Evolutionary conservation across 345 rosid genomes (phyloP).

Genomic region (Anacardium occidentale): DNA sequence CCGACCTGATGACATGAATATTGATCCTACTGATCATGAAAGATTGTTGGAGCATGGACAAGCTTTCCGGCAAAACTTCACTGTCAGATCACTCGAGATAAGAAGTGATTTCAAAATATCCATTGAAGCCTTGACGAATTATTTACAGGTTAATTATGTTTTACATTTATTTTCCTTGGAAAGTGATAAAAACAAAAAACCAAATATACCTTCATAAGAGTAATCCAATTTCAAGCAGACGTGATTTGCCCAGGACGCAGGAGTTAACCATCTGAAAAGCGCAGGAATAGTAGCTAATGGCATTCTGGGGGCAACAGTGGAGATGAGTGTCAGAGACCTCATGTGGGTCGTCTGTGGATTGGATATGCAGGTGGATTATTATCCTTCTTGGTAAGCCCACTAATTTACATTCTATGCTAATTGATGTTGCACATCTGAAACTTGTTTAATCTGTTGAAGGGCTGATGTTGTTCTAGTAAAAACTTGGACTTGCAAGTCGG

Average conservation of each 20-base stretch:
- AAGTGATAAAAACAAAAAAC: too few relatives aligned
- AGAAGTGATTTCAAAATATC: conserved; percentile 8
- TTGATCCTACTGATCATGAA: too few relatives aligned
- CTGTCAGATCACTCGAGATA: conserved; percentile 30
- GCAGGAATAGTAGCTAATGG: conserved; percentile 23
- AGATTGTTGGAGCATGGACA: conserved; percentile 23
- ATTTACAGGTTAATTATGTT: conserved; percentile 21
- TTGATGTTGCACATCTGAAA: too few relatives aligned
- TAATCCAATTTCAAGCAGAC: too few relatives aligned
- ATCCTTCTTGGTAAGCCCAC: conserved; percentile 31
- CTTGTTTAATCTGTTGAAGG: conserved; percentile 12
- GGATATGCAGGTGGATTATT: conserved; percentile 17
- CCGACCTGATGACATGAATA: too few relatives aligned
- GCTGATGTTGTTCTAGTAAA: conserved; percentile 25
- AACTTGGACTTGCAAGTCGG: conserved; percentile 23
- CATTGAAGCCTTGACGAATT: conserved; percentile 20
- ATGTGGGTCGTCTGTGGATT: conserved; percentile 23
- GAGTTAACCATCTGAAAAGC: conserved; percentile 21
- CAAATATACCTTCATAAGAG: too few relatives aligned
- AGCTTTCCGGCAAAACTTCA: conserved; percentile 25
- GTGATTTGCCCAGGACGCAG: conserved; percentile 25
- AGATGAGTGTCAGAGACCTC: conserved; percentile 26
- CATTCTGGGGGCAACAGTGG: conserved; percentile 24
- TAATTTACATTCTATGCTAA: too few relatives aligned
- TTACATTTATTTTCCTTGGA: neutral